These are phyloP conservation scores for Atalantia buxifolia DNA, from an alignment of 345 rosid species.

Conservation along the genomic window DNA sequence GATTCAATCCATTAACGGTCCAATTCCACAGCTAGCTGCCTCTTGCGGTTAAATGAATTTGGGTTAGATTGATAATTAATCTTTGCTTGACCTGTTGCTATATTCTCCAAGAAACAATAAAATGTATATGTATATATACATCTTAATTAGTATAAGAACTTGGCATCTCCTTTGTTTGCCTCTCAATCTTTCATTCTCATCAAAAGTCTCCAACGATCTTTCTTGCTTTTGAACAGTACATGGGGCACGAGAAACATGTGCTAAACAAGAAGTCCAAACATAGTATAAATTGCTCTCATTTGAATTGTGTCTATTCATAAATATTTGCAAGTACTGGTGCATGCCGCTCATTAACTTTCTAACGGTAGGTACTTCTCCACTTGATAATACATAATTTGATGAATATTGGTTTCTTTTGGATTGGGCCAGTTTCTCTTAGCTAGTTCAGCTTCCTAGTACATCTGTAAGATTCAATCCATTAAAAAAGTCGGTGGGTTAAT, in stretches of 20 bases:
- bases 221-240: background rate
- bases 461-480: no score
- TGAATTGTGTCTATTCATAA: background rate
- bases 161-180: no score
- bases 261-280: background rate
- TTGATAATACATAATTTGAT: no score
- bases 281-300: no score
- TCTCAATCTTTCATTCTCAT: no score
- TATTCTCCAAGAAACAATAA: background rate
- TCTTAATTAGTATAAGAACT: background rate
- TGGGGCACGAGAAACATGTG: slow-evolving; percentile 7
- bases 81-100: background rate
- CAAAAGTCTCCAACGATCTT: background rate
- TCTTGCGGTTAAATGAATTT: background rate
- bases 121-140: background rate
- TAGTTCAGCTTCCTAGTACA: no score
- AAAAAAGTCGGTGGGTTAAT: no score
- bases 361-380: no score
- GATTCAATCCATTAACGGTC: background rate
- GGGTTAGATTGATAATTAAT: background rate
- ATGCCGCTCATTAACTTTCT: no score
- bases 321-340: background rate
- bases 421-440: no score
- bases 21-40: background rate
- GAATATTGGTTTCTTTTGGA: no score